Evolutionary conservation across 2,329 filamentous ascomycete species (phyloP).

Genomic region (Cercospora sp.): DNA sequence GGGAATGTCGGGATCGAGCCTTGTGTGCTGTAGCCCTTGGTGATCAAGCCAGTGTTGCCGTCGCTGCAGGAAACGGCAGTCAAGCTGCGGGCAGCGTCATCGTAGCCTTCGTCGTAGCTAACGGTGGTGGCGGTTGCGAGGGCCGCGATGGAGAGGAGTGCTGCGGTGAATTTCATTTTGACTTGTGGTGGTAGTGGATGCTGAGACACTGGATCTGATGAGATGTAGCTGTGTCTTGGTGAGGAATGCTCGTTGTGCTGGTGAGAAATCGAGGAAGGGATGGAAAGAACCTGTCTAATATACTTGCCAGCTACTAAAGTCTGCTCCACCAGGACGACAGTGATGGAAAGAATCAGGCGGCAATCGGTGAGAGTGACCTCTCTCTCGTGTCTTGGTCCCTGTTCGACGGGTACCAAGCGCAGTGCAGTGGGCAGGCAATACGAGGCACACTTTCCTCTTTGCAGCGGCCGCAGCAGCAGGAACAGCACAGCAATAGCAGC

Average conservation of each 20-base stretch:
- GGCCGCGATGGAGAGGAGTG: conserved; percentile 34
- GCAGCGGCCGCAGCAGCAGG: not conserved
- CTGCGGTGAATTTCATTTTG: conserved; percentile 38
- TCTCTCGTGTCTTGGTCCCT: not conserved
- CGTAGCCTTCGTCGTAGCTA: conserved; percentile 60
- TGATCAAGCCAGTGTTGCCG: conserved; percentile 65
- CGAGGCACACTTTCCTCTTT: conserved; percentile 3
- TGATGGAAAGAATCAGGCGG: not conserved
- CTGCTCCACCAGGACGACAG: not conserved
- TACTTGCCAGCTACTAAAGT: not conserved
- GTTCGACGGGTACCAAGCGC: not conserved
- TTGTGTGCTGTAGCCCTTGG: conserved; percentile 53
- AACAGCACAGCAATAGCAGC: not conserved
- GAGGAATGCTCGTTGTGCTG: not conserved
- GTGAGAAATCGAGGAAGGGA: not conserved
- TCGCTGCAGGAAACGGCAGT: conserved; percentile 65
- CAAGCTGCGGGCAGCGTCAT: conserved; percentile 58
- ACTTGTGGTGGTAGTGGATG: not conserved
- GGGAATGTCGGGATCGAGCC: conserved; percentile 50
- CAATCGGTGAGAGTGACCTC: not conserved
- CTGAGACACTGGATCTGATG: not conserved
- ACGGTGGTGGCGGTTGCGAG: conserved; percentile 36
- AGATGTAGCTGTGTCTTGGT: not conserved
- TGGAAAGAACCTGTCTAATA: not conserved
- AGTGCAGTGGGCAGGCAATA: not conserved